A percentile compares a stretch with the other conserved stretches of the same genome.
phyloP scores from a whole-genome alignment of 768 basidiomycete genomes.

The Infundibulicybe gibba region DNA sequence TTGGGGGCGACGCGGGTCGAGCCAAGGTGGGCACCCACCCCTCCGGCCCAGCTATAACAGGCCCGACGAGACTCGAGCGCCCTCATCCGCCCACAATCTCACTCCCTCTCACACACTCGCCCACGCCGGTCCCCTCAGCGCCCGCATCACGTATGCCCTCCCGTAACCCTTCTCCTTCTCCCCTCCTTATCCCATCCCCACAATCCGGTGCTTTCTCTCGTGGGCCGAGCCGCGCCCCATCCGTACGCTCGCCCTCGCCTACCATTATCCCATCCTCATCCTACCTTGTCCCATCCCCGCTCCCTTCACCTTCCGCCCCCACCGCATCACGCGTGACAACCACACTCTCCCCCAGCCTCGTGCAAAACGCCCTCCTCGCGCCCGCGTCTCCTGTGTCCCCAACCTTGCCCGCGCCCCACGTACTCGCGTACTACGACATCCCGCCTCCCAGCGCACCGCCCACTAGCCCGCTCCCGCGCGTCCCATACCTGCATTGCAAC shows the following conservation, averaged over 20 bases:
- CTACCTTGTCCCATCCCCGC: constrained; percentile 27
- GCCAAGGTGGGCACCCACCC: too few relatives aligned
- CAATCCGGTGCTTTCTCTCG: constrained; percentile 10
- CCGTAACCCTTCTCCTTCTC: constrained; percentile 13
- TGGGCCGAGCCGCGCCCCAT: constrained; percentile 15
- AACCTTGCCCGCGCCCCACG: constrained; percentile 28
- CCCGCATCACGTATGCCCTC: neutral
- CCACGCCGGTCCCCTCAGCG: constrained; percentile 4
- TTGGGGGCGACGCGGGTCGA: too few relatives aligned
- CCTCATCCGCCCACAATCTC: constrained; percentile 5
- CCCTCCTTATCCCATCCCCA: constrained; percentile 9
- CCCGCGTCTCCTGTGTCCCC: constrained; percentile 8
- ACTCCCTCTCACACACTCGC: constrained; percentile 11
- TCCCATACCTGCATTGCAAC: constrained; percentile 14
- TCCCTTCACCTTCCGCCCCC: constrained; percentile 12
- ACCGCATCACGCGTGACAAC: too few relatives aligned
- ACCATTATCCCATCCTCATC: constrained; percentile 24
- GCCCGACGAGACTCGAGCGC: too few relatives aligned
- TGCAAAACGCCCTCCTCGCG: too few relatives aligned
- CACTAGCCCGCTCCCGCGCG: constrained; percentile 36
- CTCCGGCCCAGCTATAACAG: too few relatives aligned
- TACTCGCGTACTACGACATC: constrained; percentile 42
- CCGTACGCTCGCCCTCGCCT: neutral
- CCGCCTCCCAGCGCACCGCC: constrained; percentile 53
- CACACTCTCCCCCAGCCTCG: too few relatives aligned